A percentile compares a stretch with the other conserved stretches of the same genome.
Evolutionary conservation across 2,329 filamentous ascomycete genomes (phyloP).

Genomic region (Xylariaceae sp.): DNA sequence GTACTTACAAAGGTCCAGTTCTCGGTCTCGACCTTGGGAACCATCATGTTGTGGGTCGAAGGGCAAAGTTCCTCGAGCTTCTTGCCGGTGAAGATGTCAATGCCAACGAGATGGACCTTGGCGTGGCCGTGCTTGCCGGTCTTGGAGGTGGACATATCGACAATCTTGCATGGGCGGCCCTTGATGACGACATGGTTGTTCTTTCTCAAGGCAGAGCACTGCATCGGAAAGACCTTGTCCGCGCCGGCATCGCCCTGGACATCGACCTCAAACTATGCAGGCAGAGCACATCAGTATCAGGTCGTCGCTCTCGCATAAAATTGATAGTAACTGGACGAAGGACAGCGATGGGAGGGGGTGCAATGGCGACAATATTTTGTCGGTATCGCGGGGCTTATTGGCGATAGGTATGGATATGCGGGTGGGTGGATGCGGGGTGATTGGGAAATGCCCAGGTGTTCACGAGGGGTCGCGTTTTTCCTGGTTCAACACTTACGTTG

Average conservation of each 20-base stretch:
- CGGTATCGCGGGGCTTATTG: slow-evolving; percentile 27
- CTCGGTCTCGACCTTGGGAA: slow-evolving; percentile 96
- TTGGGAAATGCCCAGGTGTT: slow-evolving; percentile 24
- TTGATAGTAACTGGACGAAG: background rate
- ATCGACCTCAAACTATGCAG: slow-evolving; percentile 72
- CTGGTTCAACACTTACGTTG: slow-evolving; percentile 48
- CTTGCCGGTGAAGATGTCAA: slow-evolving; percentile 99
- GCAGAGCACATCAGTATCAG: slow-evolving; percentile 22
- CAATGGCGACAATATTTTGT: background rate
- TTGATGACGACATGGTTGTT: slow-evolving; percentile 99
- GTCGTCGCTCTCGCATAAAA: background rate
- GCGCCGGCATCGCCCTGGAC: slow-evolving; percentile 88
- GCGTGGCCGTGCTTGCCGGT: slow-evolving; percentile 99
- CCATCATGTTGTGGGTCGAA: slow-evolving; percentile 97
- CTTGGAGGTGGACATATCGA: slow-evolving; percentile 99
- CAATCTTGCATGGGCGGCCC: slow-evolving; percentile 98
- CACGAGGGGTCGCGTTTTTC: slow-evolving; percentile 16
- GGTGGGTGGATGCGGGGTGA: slow-evolving; percentile 33
- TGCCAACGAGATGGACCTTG: slow-evolving; percentile 97
- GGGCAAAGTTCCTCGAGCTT: slow-evolving; percentile 99
- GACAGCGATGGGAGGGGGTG: background rate
- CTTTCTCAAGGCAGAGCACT: slow-evolving; percentile 99
- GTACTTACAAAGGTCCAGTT: slow-evolving; percentile 65
- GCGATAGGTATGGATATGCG: slow-evolving; percentile 23
- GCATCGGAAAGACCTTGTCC: slow-evolving; percentile 92